phyloP scores from a whole-genome alignment of 108 stramenopile species.

The Pseudonitzschia multistriata region DNA sequence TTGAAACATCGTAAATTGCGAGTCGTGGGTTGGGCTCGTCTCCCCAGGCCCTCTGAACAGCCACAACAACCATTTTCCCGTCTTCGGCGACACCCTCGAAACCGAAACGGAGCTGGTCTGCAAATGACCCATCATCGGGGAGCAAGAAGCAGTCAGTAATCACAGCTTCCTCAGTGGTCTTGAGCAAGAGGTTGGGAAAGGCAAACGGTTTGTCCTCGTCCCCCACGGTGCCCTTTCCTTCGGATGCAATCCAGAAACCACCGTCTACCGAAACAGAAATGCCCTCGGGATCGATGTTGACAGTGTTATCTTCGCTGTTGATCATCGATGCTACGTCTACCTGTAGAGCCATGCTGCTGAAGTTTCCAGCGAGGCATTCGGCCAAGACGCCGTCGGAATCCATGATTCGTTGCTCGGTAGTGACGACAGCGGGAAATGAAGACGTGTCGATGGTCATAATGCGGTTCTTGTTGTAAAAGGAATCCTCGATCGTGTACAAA shows the following conservation, averaged over 20 bases:
- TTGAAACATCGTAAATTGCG: slow-evolving; percentile 43
- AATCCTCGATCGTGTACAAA: slow-evolving; percentile 61
- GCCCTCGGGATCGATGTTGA: slow-evolving; percentile 76
- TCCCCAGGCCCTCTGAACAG: slow-evolving; percentile 54
- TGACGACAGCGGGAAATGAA: slow-evolving; percentile 27
- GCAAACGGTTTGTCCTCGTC: slow-evolving; percentile 42
- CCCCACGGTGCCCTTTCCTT: slow-evolving; percentile 59
- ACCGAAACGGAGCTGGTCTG: slow-evolving; percentile 46
- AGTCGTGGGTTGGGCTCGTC: slow-evolving; percentile 50
- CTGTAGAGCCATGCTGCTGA: slow-evolving; percentile 10
- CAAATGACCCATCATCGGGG: slow-evolving; percentile 46
- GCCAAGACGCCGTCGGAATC: slow-evolving; percentile 43
- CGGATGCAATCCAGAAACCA: slow-evolving; percentile 61
- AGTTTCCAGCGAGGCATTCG: slow-evolving; percentile 3
- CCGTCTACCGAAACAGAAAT: slow-evolving; percentile 42
- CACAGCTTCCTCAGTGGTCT: slow-evolving; percentile 30
- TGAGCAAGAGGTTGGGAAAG: slow-evolving; percentile 48
- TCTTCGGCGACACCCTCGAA: slow-evolving; percentile 71
- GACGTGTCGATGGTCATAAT: slow-evolving; percentile 54
- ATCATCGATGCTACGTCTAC: slow-evolving; percentile 14
- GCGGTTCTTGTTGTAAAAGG: slow-evolving; percentile 47
- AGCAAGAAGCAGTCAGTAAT: slow-evolving; percentile 50
- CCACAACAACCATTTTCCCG: slow-evolving; percentile 47
- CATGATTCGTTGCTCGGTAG: slow-evolving; percentile 30
- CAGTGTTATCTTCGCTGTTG: slow-evolving; percentile 60